Base-by-base conservation (phyloP, 768 basidiomycete genomes). In the Trametes gibbosa region DNA sequence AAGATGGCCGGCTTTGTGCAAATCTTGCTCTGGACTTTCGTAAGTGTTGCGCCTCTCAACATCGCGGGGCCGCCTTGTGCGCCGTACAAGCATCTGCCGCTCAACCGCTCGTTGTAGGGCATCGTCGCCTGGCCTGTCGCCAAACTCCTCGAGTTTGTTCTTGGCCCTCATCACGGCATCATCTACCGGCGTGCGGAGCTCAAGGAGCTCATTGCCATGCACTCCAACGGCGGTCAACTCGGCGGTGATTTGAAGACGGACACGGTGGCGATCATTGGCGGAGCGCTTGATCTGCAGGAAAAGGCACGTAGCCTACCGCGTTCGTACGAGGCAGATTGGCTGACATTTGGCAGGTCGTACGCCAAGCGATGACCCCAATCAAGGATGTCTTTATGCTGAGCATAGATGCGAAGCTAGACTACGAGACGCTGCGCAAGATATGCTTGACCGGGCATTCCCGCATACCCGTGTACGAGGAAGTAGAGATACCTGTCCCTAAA, bases 201-300 rank as follows among this genome's bases (percentile, higher is more conserved):
- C 27, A 93, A 95, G 67, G 93, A 95, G 69, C 76, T 96, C 25
- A 94, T 96, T 58, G 91, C 92, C 1, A 84, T 95, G 83, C 94
- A 96, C 63, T 86, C 85, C 2, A 83, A 81, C 0, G 79, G 80
- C 32, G 86, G 82, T 5, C 77, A 86, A 0, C 87, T 86, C 58
- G 92, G 92, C 13, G 94, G 94, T 12, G 94, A 96, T 69, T 76
- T 95, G 43, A 89, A 91, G 67, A 82, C 75, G 1, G 93, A 95
- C 68, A 95, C 93, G 0, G 90, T 95, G 50, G 86, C 86, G 1
- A 95, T 95, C 70, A 93, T 95, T 39, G 92, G 92, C 17, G 90
- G 90, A 0, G 92, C 92, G 0, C 82, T 96, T 23, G 93, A 95
- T 69, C 73, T 96, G 14, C 93, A 95, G 68, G 90, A 90, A 66